Conservation (phyloP, 1,284 basidiomycete genomes). For the Hymenochaete sp. region DNA sequence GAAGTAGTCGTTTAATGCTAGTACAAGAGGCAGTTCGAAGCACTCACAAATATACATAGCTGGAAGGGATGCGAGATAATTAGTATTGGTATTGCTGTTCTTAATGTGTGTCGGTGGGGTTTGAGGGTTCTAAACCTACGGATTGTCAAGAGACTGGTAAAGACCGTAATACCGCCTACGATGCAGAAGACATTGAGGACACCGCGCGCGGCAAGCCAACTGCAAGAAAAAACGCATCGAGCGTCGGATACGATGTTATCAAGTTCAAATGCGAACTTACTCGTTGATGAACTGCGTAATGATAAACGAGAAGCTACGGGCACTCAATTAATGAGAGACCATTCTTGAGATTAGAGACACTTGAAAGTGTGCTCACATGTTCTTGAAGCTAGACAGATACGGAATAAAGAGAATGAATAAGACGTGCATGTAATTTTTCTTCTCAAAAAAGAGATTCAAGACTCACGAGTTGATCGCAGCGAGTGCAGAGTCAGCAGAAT, state of each 20-base stretch:
- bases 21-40: not conserved
- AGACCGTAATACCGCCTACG: slow-evolving; percentile 17
- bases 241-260: not conserved
- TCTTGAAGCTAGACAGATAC: slow-evolving; percentile 16
- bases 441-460: not conserved
- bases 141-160: slow-evolving; percentile 18
- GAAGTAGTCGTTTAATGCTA: not conserved
- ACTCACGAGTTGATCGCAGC: slow-evolving; percentile 18
- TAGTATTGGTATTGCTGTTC: not conserved
- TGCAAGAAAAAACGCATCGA: not conserved
- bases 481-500: slow-evolving; percentile 20
- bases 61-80: not conserved
- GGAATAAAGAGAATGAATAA: too few relatives aligned
- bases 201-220: slow-evolving; percentile 17
- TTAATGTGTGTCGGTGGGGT: not conserved
- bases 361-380: slow-evolving; percentile 8
- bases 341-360: not conserved
- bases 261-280: slow-evolving; percentile 7
- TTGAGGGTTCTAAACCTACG: slow-evolving; percentile 13
- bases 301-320: slow-evolving; percentile 18
- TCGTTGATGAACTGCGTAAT: slow-evolving; percentile 22
- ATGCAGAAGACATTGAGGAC: slow-evolving; percentile 18
- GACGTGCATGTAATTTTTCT: not conserved
- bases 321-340: not conserved
- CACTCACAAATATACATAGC: slow-evolving; percentile 20